These are phyloP conservation scores for Cutaneotrichosporon daszewskae DNA, from an alignment of 1,284 basidiomycete genomes.

Conservation along the genomic window DNA sequence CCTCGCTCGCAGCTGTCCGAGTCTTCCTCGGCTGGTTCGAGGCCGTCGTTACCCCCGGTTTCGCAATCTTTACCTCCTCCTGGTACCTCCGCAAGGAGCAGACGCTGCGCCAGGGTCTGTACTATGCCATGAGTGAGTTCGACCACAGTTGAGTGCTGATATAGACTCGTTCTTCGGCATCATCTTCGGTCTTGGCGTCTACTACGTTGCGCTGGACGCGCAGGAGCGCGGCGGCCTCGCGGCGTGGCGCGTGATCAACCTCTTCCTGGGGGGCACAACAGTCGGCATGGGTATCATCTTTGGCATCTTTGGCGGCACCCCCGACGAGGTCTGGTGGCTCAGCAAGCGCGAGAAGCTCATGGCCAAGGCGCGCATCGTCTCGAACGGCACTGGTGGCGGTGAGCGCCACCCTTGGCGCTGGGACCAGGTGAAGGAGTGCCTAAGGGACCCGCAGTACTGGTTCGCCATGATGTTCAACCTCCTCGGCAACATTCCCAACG, in stretches of 20 bases:
- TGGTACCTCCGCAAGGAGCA: constrained; percentile 17
- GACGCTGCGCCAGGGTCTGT: constrained; percentile 15
- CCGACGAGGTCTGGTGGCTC: constrained; percentile 28
- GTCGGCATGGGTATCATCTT: constrained; percentile 23
- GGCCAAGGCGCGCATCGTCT: constrained; percentile 25
- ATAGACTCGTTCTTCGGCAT: constrained; percentile 25
- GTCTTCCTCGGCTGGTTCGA: constrained; percentile 30
- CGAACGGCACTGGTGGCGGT: constrained; percentile 14
- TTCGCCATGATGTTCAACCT: constrained; percentile 23
- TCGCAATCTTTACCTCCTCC: constrained; percentile 14
- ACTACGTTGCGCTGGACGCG: constrained; percentile 22
- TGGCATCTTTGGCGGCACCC: constrained; percentile 26
- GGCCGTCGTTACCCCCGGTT: constrained; percentile 27
- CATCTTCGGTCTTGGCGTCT: constrained; percentile 21
- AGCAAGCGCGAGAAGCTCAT: constrained; percentile 24
- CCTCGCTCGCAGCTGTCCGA: constrained; percentile 15
- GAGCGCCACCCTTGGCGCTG: constrained; percentile 22
- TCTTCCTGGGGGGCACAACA: constrained; percentile 32
- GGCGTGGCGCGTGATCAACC: constrained; percentile 33
- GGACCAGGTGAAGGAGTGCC: constrained; percentile 19
- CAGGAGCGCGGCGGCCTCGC: constrained; percentile 19
- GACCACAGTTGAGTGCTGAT: neutral
- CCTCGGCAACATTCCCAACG: constrained; percentile 23
- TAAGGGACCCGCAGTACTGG: constrained; percentile 24
- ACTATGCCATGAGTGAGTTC: constrained; percentile 26